Percentiles rank a stretch among this genome's conserved stretches.
Conservation (phyloP, 148 eudicot species). For the Rheum nobile region DNA sequence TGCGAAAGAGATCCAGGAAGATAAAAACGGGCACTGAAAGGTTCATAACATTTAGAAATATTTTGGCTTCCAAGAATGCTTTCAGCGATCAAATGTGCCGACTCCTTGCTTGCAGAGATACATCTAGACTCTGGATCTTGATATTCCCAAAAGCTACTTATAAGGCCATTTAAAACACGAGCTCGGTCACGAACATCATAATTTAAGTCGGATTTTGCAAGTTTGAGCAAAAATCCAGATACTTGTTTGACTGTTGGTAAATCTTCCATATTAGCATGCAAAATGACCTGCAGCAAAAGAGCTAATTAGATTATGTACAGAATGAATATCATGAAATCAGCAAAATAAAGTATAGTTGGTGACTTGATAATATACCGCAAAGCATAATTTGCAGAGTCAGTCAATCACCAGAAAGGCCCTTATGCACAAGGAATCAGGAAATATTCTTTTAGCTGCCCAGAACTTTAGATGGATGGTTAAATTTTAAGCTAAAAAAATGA, state of each 20-base stretch:
- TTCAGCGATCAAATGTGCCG: slow-evolving; percentile 31
- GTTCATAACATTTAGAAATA: slow-evolving; percentile 28
- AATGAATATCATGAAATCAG: background rate
- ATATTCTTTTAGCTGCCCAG: background rate
- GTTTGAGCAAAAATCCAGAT: slow-evolving; percentile 56
- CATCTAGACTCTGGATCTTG: slow-evolving; percentile 22
- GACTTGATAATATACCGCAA: background rate
- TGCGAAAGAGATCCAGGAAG: slow-evolving; percentile 99
- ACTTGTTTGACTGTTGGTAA: slow-evolving; percentile 21
- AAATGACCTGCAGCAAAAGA: slow-evolving; percentile 40
- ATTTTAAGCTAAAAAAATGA: background rate
- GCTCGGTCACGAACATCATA: slow-evolving; percentile 95
- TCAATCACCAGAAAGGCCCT: background rate
- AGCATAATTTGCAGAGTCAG: background rate
- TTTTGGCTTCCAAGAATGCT: slow-evolving; percentile 35
- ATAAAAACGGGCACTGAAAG: slow-evolving; percentile 53
- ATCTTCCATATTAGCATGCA: slow-evolving; percentile 51
- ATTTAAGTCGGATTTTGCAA: slow-evolving; percentile 72
- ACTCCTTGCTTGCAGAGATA: slow-evolving; percentile 23
- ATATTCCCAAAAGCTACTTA: slow-evolving; percentile 26
- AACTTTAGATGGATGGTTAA: background rate
- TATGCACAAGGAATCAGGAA: background rate
- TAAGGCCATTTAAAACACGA: slow-evolving; percentile 48
- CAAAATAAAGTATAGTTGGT: background rate
- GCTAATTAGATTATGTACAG: background rate